Evolutionary conservation across 768 basidiomycete genomes (phyloP).

Genomic region (Terana coerulea): DNA sequence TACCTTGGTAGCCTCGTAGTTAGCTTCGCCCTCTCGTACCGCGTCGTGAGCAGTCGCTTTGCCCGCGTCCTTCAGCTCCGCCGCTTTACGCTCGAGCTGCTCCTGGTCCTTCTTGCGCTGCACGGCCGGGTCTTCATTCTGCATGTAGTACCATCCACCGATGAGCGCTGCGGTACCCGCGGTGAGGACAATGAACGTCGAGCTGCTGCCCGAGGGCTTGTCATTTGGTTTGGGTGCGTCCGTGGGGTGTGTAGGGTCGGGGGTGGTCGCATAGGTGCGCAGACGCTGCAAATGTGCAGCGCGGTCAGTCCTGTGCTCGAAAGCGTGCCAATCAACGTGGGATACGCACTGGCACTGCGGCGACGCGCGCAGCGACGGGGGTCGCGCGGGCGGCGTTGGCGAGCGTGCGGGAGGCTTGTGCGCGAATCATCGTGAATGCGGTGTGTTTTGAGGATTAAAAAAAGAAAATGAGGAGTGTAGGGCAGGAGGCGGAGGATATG

Average conservation of each 20-base stretch:
- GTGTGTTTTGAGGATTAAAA: neutral
- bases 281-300: constrained; percentile 9
- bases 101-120: constrained; percentile 30
- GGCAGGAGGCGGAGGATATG: neutral
- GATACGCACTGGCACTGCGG: constrained; percentile 10
- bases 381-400: constrained; percentile 13
- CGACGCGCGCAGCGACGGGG: constrained; percentile 11
- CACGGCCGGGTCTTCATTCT: constrained; percentile 17
- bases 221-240: constrained; percentile 19
- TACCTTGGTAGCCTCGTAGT: constrained; percentile 35
- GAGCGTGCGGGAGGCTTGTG: constrained; percentile 19
- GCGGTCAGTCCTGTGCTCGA: neutral
- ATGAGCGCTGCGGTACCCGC: constrained; percentile 27
- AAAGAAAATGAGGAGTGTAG: neutral
- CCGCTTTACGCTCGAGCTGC: constrained; percentile 26
- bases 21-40: constrained; percentile 27
- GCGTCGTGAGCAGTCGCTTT: constrained; percentile 27
- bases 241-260: constrained; percentile 24
- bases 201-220: constrained; percentile 16
- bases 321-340: neutral
- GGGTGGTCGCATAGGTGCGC: constrained; percentile 20
- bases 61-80: constrained; percentile 28
- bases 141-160: constrained; percentile 37
- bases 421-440: constrained; percentile 20
- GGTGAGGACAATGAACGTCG: constrained; percentile 25